Conservation (phyloP, 176 grass and related monocot species). For the Pharus latifolius region DNA sequence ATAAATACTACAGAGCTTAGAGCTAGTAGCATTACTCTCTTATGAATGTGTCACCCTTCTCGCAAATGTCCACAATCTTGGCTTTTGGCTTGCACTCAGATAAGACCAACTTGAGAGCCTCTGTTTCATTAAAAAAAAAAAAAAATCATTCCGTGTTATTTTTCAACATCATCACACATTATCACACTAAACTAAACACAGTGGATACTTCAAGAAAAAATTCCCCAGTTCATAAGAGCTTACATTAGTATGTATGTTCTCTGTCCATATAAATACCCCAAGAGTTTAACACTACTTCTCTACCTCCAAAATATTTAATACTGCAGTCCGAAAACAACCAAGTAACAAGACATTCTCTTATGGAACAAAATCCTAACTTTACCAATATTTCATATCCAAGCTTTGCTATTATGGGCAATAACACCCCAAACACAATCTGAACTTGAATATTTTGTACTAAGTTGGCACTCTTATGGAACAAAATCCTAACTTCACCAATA, state of each 20-base stretch:
- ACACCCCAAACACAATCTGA: no score
- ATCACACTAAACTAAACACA: neutral
- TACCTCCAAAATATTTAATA: no score
- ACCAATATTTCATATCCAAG: no score
- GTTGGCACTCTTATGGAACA: no score
- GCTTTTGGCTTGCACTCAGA: conserved; percentile 83
- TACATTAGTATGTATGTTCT: neutral
- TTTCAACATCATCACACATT: neutral
- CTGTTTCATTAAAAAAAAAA: conserved; percentile 27
- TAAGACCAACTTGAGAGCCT: conserved; percentile 71
- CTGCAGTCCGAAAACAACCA: no score
- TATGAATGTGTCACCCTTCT: conserved; percentile 82
- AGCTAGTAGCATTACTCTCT: conserved; percentile 49
- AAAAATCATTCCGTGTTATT: neutral
- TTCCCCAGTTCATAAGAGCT: neutral
- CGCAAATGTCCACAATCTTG: conserved; percentile 92
- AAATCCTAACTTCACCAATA: no score
- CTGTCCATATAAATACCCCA: neutral
- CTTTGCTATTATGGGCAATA: no score
- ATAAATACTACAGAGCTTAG: neutral
- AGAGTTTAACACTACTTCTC: neutral
- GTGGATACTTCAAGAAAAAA: neutral
- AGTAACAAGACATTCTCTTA: no score
- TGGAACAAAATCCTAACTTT: no score
- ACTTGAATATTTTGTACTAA: no score